Evolutionary conservation across 768 basidiomycete species (phyloP).

Genomic region (Podaxis sp.): DNA sequence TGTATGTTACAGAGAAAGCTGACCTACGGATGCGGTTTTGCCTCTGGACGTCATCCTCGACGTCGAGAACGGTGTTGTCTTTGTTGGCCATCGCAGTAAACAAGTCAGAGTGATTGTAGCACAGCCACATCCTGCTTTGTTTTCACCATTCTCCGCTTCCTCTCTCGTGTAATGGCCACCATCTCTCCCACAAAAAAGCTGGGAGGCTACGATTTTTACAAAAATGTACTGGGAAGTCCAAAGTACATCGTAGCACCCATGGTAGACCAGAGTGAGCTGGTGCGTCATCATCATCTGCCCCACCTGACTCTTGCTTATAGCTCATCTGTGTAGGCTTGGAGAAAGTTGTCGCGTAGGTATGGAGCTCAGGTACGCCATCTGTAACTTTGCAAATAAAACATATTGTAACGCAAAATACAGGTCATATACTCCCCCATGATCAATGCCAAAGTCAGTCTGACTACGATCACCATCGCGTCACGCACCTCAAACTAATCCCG

Average conservation of each 20-base stretch:
- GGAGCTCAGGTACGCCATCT: slow-evolving; percentile 65
- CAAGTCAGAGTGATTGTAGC: slow-evolving; percentile 11
- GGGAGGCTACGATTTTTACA: slow-evolving; percentile 82
- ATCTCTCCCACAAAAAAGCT: slow-evolving; percentile 37
- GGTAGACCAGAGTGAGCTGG: slow-evolving; percentile 98
- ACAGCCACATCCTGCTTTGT: slow-evolving; percentile 7
- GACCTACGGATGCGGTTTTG: slow-evolving; percentile 18
- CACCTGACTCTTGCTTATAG: not conserved
- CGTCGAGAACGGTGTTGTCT: slow-evolving; percentile 12
- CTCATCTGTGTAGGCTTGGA: slow-evolving; percentile 68
- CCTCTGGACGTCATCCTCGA: slow-evolving; percentile 18
- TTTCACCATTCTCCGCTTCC: slow-evolving; percentile 12
- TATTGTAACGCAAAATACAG: slow-evolving; percentile 30
- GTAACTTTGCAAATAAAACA: not conserved
- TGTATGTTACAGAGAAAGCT: not conserved
- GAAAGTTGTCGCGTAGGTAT: slow-evolving; percentile 77
- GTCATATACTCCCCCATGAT: slow-evolving; percentile 99
- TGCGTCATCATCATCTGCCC: slow-evolving; percentile 37
- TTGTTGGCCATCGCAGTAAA: slow-evolving; percentile 7
- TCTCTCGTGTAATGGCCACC: slow-evolving; percentile 2
- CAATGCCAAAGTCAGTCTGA: slow-evolving; percentile 69
- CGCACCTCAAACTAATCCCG: not conserved
- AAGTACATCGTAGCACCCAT: slow-evolving; percentile 94
- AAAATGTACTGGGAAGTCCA: slow-evolving; percentile 74
- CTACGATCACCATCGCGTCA: not conserved